A percentile compares a stretch with the other conserved stretches of the same genome.
Conservation (phyloP, 1,139 yeast genomes). For the Taphrina flavorubra region DNA sequence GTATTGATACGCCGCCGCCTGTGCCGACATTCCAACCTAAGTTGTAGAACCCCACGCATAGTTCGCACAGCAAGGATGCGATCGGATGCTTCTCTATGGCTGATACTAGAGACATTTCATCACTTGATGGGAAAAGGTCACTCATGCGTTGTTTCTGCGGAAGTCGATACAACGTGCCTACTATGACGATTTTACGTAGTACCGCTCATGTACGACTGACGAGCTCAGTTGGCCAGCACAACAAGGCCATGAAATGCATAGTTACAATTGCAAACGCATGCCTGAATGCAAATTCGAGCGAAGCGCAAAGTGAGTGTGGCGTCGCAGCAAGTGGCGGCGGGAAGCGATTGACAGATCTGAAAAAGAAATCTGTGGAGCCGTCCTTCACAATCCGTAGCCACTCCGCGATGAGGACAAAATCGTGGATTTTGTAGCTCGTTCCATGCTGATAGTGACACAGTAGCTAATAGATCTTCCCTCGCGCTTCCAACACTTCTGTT, state of each 20-base stretch:
- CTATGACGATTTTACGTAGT: too few species aligned
- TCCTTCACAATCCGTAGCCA: not conserved
- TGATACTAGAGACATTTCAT: not conserved
- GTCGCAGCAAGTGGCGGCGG: not conserved
- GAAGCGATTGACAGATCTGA: conserved; percentile 9
- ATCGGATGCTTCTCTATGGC: conserved; percentile 7
- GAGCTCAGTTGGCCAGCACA: too few species aligned
- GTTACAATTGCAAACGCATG: too few species aligned
- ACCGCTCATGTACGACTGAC: too few species aligned
- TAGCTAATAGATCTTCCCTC: too few species aligned
- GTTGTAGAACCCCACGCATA: conserved; percentile 75
- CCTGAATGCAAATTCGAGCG: too few species aligned
- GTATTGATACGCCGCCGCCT: conserved; percentile 90
- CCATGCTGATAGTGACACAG: too few species aligned
- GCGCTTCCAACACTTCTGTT: too few species aligned
- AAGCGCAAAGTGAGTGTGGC: not conserved
- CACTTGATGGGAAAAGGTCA: too few species aligned
- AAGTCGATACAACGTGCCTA: too few species aligned
- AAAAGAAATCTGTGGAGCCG: conserved; percentile 9
- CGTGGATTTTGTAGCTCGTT: not conserved
- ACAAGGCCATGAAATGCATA: too few species aligned
- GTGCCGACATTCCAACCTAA: conserved; percentile 96
- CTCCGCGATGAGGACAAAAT: not conserved
- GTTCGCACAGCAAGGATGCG: conserved; percentile 52
- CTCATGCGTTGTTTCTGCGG: too few species aligned